Conservation (phyloP, 73 alveolate genomes). For the Paramecium biaurelia region DNA sequence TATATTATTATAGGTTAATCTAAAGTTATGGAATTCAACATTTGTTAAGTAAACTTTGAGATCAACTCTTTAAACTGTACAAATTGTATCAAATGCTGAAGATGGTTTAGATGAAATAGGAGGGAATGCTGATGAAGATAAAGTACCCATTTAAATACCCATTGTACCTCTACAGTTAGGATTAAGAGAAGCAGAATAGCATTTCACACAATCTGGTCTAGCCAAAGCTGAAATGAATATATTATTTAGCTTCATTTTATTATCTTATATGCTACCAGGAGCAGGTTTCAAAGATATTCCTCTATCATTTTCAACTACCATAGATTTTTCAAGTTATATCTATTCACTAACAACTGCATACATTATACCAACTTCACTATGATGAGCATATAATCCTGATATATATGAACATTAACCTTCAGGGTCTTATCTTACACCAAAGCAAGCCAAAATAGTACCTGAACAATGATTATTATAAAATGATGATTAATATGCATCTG, state of each 20-base stretch:
- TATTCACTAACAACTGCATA: background rate
- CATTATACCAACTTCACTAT: background rate
- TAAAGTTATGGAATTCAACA: background rate
- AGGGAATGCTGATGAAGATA: background rate
- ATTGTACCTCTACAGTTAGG: background rate
- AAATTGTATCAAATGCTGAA: background rate
- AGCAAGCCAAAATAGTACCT: background rate
- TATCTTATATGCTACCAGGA: background rate
- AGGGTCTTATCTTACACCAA: background rate
- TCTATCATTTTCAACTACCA: background rate
- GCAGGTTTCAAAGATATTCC: background rate
- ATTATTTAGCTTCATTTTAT: background rate
- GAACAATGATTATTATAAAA: background rate
- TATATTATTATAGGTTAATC: background rate
- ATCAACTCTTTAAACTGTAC: background rate
- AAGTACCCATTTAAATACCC: background rate
- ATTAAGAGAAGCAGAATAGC: background rate
- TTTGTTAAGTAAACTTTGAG: background rate
- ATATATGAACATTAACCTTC: background rate
- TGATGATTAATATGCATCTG: background rate
- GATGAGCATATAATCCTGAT: background rate
- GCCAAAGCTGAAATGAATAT: background rate
- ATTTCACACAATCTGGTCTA: conserved; percentile 1
- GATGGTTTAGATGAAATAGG: background rate
- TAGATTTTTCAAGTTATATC: background rate